phyloP scores from a whole-genome alignment of 2,329 filamentous ascomycete species.

The Phyllosticta ampelicida region DNA sequence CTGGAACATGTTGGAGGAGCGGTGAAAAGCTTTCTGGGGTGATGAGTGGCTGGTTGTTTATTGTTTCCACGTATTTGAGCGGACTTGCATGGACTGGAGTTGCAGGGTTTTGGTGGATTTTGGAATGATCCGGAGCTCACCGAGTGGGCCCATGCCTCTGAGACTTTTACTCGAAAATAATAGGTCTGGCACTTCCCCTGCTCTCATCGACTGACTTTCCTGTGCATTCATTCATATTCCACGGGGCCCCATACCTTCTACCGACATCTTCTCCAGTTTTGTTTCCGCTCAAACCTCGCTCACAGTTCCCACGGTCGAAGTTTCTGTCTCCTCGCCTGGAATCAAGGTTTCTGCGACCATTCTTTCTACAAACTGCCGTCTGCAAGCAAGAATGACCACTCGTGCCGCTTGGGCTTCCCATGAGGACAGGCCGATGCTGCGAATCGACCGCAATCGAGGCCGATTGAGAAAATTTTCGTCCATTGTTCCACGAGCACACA shows the following conservation, averaged over 20 bases:
- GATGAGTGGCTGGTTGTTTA: slow-evolving; percentile 12
- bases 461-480: background rate
- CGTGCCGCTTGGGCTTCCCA: background rate
- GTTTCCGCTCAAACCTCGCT: background rate
- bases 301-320: background rate
- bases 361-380: background rate
- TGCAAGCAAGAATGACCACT: background rate
- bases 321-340: background rate
- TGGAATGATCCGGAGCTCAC: slow-evolving; percentile 7
- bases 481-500: background rate
- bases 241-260: background rate
- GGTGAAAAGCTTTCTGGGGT: slow-evolving; percentile 67
- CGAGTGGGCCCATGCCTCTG: slow-evolving; percentile 3
- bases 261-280: background rate
- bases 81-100: slow-evolving; percentile 9
- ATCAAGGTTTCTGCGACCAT: background rate
- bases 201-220: background rate
- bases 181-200: background rate
- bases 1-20: slow-evolving; percentile 83
- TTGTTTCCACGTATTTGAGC: background rate
- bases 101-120: slow-evolving; percentile 5
- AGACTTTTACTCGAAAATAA: slow-evolving; percentile 5
- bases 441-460: background rate
- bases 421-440: background rate
- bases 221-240: background rate